Base-by-base conservation (phyloP, 2,329 filamentous ascomycete species). In the Talaromyces sp. region DNA sequence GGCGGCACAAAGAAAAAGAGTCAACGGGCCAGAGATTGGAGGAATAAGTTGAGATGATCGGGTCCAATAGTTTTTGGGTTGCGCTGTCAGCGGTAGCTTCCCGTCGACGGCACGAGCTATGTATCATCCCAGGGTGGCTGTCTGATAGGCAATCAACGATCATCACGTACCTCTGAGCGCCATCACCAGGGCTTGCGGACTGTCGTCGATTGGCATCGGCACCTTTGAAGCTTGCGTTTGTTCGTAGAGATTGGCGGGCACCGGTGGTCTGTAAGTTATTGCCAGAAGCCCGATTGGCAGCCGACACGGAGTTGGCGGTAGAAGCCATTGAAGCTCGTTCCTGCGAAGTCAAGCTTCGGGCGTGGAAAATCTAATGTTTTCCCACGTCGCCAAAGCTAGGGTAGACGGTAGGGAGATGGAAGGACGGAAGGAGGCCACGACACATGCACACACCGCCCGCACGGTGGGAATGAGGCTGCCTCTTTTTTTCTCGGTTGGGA, bases 181-280 rank as follows among this genome's bases (percentile, higher is more conserved):
- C 81, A 72, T 86, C 84, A 54, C 82, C 78, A 67, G 85, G 84
- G 74, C 83, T 86, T 65, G 78, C 82, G 69, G 83, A 78, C 72
- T 85, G 84, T 76, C 85, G 85, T 75, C 85, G 83, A 74, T 79
- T 78, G 67, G 77, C 78, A 74, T 86, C 84, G 67, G 82, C 77
- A 67, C 77, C 78, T 76, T 85, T 86, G 67, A 77, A 79, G 69
- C 76, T 78, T 67, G 80, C 75, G 73, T 74, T 82, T 72, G 82
- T 80, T 74, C 85, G 84, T 73, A 84, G 74, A 67, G 83, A 80
- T 68, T 80, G 75, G 67, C 80, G 76, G 67, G 72, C 73, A 68
- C 73, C 69, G 65, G 78, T 67, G 69, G 74, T 78, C 61, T 77
- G 77, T 58, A 70, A 64, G 29, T 71, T 69, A 74, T 78, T 79